Evolutionary conservation across 2,329 filamentous ascomycete species (phyloP).

Genomic region (Verticillium dahliae): DNA sequence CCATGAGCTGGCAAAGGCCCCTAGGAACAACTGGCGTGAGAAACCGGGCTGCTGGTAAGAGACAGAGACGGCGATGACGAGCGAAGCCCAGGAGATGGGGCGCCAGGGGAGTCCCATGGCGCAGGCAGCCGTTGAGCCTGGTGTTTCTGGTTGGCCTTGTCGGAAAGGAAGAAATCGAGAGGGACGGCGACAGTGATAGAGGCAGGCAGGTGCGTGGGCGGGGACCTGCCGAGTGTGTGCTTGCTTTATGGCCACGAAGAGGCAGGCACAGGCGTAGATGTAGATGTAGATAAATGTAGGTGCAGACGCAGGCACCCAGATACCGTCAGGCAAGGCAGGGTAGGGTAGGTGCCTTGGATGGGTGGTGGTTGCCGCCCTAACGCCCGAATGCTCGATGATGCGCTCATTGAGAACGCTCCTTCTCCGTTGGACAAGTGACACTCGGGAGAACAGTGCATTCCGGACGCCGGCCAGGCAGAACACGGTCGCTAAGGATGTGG

Average conservation of each 20-base stretch:
- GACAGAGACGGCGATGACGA: conserved; percentile 4
- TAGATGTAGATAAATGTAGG: not conserved
- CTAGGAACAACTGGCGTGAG: conserved; percentile 23
- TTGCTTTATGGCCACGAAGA: not conserved
- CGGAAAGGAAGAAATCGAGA: not conserved
- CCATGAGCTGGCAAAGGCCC: conserved; percentile 28
- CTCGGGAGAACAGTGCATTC: not conserved
- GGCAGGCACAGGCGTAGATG: not conserved
- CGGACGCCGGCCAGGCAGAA: not conserved
- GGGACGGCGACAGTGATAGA: not conserved
- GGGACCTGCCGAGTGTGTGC: too few species aligned
- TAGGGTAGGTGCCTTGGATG: too few species aligned
- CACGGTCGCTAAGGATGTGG: not conserved
- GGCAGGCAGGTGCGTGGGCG: not conserved
- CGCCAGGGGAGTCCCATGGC: conserved; percentile 8
- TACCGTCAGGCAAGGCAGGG: too few species aligned
- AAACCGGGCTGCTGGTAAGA: conserved; percentile 9
- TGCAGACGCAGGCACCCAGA: not conserved
- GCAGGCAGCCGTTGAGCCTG: not conserved
- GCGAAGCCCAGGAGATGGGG: conserved; percentile 5
- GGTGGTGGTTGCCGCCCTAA: too few species aligned
- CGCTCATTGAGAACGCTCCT: not conserved
- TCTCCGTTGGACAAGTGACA: not conserved
- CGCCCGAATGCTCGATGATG: too few species aligned
- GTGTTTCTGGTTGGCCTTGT: too few species aligned